Conservation (phyloP, 768 basidiomycete genomes). For the Suillus occidentalis region DNA sequence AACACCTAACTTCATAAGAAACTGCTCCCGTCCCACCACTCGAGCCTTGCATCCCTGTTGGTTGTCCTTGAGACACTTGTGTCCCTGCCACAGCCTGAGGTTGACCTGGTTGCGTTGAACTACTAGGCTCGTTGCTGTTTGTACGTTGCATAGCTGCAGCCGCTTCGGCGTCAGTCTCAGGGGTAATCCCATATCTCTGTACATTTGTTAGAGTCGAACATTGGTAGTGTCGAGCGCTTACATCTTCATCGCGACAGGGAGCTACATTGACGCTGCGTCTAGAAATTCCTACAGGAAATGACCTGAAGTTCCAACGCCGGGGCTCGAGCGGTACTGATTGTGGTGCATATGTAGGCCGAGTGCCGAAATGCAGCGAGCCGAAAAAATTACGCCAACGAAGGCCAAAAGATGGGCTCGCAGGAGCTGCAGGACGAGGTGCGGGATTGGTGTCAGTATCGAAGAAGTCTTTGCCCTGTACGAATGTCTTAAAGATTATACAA, state of each 20-base stretch:
- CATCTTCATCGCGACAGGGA: not conserved
- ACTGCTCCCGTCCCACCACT: not conserved
- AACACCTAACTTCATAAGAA: not conserved
- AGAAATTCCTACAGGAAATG: not conserved
- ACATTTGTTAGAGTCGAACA: too few species aligned
- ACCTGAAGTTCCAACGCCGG: not conserved
- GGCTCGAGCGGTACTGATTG: not conserved
- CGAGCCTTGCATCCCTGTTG: not conserved
- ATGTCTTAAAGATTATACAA: too few species aligned
- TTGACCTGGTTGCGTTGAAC: not conserved
- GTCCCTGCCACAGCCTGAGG: not conserved
- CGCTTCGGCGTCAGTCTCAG: not conserved
- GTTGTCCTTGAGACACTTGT: not conserved
- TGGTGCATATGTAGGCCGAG: not conserved
- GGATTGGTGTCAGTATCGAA: not conserved
- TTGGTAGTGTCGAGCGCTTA: not conserved
- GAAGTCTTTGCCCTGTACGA: not conserved
- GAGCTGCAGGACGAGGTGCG: not conserved
- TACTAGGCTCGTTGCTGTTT: not conserved
- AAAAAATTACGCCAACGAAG: not conserved
- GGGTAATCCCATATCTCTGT: too few species aligned
- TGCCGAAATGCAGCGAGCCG: not conserved
- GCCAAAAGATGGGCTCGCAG: not conserved
- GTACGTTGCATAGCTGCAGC: not conserved
- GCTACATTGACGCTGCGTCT: too few species aligned